Percentiles rank a stretch among this genome's conserved stretches.
phyloP scores from a whole-genome alignment of 2,329 filamentous ascomycete species.

The Chrysoporthe puriensis region DNA sequence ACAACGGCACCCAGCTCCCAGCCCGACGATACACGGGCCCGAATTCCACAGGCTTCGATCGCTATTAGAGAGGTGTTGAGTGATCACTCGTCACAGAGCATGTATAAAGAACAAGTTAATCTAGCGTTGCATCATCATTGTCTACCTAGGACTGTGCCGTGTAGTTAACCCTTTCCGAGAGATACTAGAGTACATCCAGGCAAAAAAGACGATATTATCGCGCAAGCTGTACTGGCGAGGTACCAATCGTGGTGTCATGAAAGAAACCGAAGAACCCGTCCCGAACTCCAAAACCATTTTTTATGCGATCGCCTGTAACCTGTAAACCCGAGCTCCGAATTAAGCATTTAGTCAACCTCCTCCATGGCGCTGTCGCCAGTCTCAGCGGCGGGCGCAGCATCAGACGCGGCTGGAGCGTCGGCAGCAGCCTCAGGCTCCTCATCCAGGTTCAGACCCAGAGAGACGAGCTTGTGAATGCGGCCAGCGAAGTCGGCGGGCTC shows the following conservation, averaged over 20 bases:
- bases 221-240: slow-evolving; percentile 21
- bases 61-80: neutral
- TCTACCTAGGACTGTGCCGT: slow-evolving; percentile 26
- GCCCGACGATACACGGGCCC: neutral
- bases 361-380: slow-evolving; percentile 96
- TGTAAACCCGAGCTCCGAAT: slow-evolving; percentile 21
- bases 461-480: slow-evolving; percentile 99
- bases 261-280: slow-evolving; percentile 37
- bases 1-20: neutral
- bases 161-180: slow-evolving; percentile 23
- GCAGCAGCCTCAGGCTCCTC: slow-evolving; percentile 81
- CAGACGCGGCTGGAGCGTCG: slow-evolving; percentile 58
- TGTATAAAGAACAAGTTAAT: neutral
- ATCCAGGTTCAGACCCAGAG: slow-evolving; percentile 95
- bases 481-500: slow-evolving; percentile 97
- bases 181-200: slow-evolving; percentile 28
- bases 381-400: slow-evolving; percentile 61
- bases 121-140: slow-evolving; percentile 29
- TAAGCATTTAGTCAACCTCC: slow-evolving; percentile 86
- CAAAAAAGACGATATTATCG: slow-evolving; percentile 26
- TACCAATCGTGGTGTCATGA: slow-evolving; percentile 35
- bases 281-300: slow-evolving; percentile 49
- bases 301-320: slow-evolving; percentile 37
- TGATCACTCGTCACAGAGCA: neutral
- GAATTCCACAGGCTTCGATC: neutral